Conservation (phyloP, 257 asterid species). For the Jasminum sambac region DNA sequence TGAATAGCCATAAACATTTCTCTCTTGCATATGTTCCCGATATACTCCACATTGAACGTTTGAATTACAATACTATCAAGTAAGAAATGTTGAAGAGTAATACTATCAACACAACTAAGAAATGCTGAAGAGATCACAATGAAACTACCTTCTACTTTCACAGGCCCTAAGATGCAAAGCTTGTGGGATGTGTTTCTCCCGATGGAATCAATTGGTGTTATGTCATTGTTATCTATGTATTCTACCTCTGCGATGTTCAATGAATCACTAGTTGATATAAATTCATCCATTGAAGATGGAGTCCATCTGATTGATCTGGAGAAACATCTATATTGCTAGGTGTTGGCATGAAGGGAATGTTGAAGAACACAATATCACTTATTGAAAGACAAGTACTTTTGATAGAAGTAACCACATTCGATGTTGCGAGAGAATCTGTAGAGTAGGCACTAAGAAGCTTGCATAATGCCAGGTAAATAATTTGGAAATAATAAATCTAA, state of each 20-base stretch:
- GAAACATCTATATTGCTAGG: constrained; percentile 41
- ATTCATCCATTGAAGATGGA: constrained; percentile 82
- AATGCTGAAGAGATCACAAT: constrained; percentile 20
- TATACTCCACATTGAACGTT: constrained; percentile 3
- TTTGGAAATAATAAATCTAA: too few relatives aligned
- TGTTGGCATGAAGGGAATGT: constrained; percentile 24
- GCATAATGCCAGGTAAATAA: too few relatives aligned
- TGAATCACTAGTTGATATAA: constrained; percentile 82
- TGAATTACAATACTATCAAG: neutral
- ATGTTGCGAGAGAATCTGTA: constrained; percentile 43
- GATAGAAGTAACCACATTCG: constrained; percentile 32
- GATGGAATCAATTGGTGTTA: constrained; percentile 57
- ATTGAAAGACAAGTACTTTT: constrained; percentile 36
- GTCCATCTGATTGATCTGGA: constrained; percentile 54
- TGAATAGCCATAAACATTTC: constrained; percentile 60
- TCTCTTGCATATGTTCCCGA: constrained; percentile 67
- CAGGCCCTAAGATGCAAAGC: constrained; percentile 63
- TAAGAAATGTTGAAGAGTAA: constrained; percentile 1
- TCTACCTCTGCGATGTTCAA: constrained; percentile 82
- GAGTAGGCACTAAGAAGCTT: constrained; percentile 34
- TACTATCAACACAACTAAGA: too few relatives aligned
- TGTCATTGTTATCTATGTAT: constrained; percentile 62
- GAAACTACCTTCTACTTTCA: constrained; percentile 51
- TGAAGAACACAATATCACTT: constrained; percentile 34
- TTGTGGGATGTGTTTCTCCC: constrained; percentile 55